Conservation (phyloP, 345 rosid species). For the Kandelia obovata region DNA sequence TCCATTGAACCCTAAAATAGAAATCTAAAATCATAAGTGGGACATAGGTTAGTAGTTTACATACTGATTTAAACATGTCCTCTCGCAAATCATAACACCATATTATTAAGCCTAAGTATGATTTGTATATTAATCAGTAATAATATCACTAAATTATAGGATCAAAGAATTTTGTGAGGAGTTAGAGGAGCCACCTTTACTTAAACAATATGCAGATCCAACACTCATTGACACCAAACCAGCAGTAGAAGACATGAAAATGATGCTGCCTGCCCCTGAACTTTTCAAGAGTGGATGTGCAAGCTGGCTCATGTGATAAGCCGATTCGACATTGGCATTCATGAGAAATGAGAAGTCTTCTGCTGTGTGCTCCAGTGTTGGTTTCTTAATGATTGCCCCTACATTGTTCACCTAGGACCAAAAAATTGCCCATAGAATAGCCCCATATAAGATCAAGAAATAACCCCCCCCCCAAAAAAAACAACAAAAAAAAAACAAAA, state of each 20-base stretch:
- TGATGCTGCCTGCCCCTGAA: constrained; percentile 22
- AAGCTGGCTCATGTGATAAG: constrained; percentile 21
- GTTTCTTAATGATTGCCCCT: neutral
- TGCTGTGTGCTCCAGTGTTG: constrained; percentile 1
- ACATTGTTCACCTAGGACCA: constrained; percentile 24
- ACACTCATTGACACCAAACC: neutral
- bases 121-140: no score
- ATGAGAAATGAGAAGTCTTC: constrained; percentile 12
- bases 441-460: neutral
- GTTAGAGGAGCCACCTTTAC: constrained; percentile 14
- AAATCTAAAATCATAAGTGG: no score
- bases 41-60: no score
- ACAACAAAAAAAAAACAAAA: neutral
- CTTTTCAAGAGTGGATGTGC: constrained; percentile 20
- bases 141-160: no score
- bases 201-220: constrained; percentile 13
- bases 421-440: neutral
- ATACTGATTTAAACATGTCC: no score
- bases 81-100: no score
- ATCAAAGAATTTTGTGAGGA: no score
- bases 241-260: constrained; percentile 21
- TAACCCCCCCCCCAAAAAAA: no score
- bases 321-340: constrained; percentile 15
- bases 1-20: no score
- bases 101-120: no score